A percentile compares a stretch with the other conserved stretches of the same genome.
Conservation (phyloP, 108 stramenopile species). For the Cyclotella sp. region DNA sequence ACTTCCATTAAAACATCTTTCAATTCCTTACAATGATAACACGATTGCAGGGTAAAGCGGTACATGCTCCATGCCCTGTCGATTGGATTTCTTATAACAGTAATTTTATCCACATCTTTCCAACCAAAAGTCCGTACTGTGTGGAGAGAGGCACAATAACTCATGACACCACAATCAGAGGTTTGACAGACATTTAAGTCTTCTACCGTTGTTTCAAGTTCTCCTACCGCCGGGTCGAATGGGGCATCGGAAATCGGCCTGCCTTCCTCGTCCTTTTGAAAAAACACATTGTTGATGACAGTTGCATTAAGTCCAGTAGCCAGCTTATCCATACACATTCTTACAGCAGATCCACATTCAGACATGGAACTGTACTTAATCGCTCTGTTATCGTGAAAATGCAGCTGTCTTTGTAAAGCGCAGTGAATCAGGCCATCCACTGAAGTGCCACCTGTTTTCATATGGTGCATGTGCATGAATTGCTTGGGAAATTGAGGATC, state of each 20-base stretch:
- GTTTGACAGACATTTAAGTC: conserved; percentile 47
- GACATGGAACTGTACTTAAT: conserved; percentile 43
- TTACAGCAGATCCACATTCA: conserved; percentile 41
- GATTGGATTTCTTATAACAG: conserved; percentile 78
- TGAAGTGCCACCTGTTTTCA: conserved; percentile 84
- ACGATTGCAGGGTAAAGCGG: conserved; percentile 67
- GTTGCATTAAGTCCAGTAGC: conserved; percentile 39
- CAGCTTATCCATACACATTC: conserved; percentile 34
- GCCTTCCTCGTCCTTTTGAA: conserved; percentile 41
- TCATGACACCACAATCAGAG: conserved; percentile 61
- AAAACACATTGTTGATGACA: conserved; percentile 46
- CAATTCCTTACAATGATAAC: conserved; percentile 69
- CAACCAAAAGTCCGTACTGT: conserved; percentile 68
- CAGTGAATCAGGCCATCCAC: conserved; percentile 65
- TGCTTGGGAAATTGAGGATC: conserved; percentile 57
- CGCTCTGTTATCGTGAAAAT: conserved; percentile 22
- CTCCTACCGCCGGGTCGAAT: conserved; percentile 48
- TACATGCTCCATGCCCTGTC: conserved; percentile 88
- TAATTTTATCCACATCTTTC: conserved; percentile 62
- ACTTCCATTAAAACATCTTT: conserved; percentile 65
- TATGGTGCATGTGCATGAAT: conserved; percentile 84
- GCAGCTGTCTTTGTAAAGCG: conserved; percentile 49
- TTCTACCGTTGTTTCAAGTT: conserved; percentile 27
- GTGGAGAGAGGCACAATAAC: conserved; percentile 73
- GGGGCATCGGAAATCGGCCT: conserved; percentile 20